phyloP scores from a whole-genome alignment of 331 rosid species.

The Acacia concinna region DNA sequence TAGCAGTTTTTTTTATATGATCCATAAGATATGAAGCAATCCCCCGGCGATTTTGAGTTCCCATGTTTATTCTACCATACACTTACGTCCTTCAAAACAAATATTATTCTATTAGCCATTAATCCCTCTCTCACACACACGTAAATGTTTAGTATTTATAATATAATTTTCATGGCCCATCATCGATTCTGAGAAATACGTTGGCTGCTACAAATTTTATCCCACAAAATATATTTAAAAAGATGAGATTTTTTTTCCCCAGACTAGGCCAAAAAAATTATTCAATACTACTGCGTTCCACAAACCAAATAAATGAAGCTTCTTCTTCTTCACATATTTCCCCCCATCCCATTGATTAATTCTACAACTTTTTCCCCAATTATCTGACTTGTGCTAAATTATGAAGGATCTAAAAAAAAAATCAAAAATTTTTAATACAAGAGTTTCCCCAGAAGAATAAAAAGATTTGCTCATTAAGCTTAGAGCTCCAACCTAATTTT shows the following conservation, averaged over 20 bases:
- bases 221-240: neutral
- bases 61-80: neutral
- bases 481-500: constrained; percentile 41
- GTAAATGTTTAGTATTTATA: neutral
- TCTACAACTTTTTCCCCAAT: constrained; percentile 31
- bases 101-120: neutral
- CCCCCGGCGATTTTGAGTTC: neutral
- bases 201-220: neutral
- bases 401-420: constrained; percentile 29
- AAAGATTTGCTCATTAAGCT: constrained; percentile 24
- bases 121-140: neutral
- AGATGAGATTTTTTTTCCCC: constrained; percentile 35
- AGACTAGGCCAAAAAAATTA: constrained; percentile 45
- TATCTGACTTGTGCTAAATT: constrained; percentile 16
- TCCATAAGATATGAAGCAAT: neutral
- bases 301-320: constrained; percentile 25
- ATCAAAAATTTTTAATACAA: constrained; percentile 39
- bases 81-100: neutral
- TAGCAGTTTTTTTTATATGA: neutral
- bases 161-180: neutral
- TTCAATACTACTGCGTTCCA: constrained; percentile 42
- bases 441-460: constrained; percentile 8
- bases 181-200: neutral
- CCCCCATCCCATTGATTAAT: neutral
- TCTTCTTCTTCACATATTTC: neutral